These are phyloP conservation scores for Colletotrichum caudatum DNA, from an alignment of 2,329 filamentous ascomycete species.

Conservation along the genomic window DNA sequence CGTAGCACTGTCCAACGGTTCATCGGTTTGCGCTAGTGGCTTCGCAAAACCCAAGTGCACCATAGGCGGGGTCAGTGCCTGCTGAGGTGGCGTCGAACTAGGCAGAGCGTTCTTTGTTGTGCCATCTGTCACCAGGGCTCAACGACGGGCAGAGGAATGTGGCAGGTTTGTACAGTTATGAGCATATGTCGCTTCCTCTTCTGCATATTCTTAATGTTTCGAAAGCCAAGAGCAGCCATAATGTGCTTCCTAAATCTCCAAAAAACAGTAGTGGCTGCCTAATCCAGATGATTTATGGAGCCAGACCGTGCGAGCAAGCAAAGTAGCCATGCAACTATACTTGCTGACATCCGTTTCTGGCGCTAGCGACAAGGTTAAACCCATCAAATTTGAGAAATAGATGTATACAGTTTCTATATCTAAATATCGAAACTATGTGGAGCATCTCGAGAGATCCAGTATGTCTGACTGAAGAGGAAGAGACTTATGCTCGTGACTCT, in stretches of 20 bases:
- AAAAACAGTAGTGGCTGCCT: not conserved
- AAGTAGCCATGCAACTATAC: not conserved
- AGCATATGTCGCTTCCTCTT: not conserved
- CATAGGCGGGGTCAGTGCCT: too few species aligned
- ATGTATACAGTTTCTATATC: not conserved
- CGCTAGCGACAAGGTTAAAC: not conserved
- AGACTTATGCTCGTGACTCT: too few species aligned
- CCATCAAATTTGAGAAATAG: not conserved
- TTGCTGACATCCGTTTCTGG: not conserved
- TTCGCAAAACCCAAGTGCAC: too few species aligned
- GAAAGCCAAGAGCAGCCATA: not conserved
- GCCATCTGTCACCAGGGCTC: too few species aligned
- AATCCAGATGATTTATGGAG: not conserved
- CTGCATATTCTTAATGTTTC: not conserved
- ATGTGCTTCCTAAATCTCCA: not conserved
- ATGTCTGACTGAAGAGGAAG: not conserved
- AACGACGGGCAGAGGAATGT: too few species aligned
- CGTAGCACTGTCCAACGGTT: too few species aligned
- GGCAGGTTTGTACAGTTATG: not conserved
- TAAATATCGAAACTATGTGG: not conserved
- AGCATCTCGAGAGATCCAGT: not conserved
- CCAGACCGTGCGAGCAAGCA: not conserved
- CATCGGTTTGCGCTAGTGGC: too few species aligned
- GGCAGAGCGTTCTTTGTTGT: too few species aligned
- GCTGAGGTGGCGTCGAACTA: too few species aligned